phyloP scores from a whole-genome alignment of 257 asterid genomes.

The Echium plantagineum region DNA sequence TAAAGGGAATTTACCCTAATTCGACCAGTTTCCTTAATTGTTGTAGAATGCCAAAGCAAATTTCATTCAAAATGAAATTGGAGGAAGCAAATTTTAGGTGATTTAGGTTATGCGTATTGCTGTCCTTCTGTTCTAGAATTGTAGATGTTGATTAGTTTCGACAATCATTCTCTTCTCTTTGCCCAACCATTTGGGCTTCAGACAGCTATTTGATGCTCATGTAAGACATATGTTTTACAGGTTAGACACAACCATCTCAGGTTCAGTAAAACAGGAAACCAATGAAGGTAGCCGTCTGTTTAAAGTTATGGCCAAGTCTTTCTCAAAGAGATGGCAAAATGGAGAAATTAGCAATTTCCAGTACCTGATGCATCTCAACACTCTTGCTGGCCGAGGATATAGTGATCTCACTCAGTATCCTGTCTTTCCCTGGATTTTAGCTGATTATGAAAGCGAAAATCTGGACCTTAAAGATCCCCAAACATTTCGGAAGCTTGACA shows the following conservation, averaged over 20 bases:
- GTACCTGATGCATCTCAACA: constrained; percentile 96
- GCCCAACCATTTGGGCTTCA: constrained; percentile 7
- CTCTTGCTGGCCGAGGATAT: constrained; percentile 98
- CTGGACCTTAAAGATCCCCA: constrained; percentile 77
- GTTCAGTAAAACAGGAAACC: constrained; percentile 80
- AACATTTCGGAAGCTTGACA: constrained; percentile 83
- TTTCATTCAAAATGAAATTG: neutral
- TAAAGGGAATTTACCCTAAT: no score
- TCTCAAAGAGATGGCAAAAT: constrained; percentile 99
- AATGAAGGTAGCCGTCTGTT: constrained; percentile 97
- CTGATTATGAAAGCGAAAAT: constrained; percentile 86
- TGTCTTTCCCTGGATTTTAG: constrained; percentile 96
- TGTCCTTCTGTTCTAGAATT: neutral
- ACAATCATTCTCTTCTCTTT: constrained; percentile 2
- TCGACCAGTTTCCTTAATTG: no score
- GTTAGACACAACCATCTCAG: constrained; percentile 92
- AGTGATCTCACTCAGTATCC: constrained; percentile 99
- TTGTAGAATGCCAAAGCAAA: no score
- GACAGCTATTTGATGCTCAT: constrained; percentile 12
- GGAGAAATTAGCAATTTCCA: constrained; percentile 99
- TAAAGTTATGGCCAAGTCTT: constrained; percentile 90
- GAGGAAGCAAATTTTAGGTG: neutral
- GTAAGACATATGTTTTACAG: constrained; percentile 28
- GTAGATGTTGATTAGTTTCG: constrained; percentile 5
- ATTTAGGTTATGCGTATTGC: no score